A percentile compares a stretch with the other conserved stretches of the same genome.
phyloP scores from a whole-genome alignment of 371 early-diverging fungal genomes.

The Rhizomucor pusillus region DNA sequence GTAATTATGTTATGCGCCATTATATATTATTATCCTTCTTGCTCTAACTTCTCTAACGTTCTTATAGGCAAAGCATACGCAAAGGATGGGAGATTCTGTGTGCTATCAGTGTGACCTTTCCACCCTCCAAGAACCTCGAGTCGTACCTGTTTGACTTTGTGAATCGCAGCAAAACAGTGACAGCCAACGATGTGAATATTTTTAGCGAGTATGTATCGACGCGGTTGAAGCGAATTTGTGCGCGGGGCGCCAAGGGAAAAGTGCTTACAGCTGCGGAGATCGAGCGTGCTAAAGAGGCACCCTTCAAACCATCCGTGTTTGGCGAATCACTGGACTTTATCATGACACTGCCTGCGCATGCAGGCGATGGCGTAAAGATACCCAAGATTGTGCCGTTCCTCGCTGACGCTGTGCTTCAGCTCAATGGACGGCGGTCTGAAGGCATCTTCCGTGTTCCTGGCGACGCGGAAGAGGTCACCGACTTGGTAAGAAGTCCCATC shows the following conservation, averaged over 20 bases:
- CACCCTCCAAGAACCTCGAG: constrained; percentile 90
- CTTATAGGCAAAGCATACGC: constrained; percentile 59
- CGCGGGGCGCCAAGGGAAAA: constrained; percentile 80
- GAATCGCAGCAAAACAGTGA: constrained; percentile 51
- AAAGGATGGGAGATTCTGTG: constrained; percentile 92
- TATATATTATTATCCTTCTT: no score
- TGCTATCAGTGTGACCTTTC: constrained; percentile 83
- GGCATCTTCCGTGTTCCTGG: constrained; percentile 98
- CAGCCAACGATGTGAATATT: constrained; percentile 49
- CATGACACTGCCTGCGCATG: constrained; percentile 61
- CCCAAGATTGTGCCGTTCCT: constrained; percentile 89
- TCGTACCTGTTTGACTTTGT: constrained; percentile 82
- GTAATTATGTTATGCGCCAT: constrained; percentile 43
- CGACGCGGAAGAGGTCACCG: constrained; percentile 88
- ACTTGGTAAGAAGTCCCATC: constrained; percentile 61
- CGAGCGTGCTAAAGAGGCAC: constrained; percentile 82
- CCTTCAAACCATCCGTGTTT: constrained; percentile 88
- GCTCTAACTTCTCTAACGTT: neutral
- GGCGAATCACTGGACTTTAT: constrained; percentile 87
- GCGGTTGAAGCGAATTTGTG: constrained; percentile 68
- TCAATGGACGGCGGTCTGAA: constrained; percentile 82
- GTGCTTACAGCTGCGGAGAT: constrained; percentile 78
- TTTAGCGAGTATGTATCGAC: constrained; percentile 62
- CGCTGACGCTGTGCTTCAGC: constrained; percentile 69
- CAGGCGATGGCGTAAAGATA: constrained; percentile 44